A percentile compares a stretch with the other conserved stretches of the same genome.
These are phyloP conservation scores for Clavaria fumosa DNA, from an alignment of 768 basidiomycete genomes.

Conservation along the genomic window DNA sequence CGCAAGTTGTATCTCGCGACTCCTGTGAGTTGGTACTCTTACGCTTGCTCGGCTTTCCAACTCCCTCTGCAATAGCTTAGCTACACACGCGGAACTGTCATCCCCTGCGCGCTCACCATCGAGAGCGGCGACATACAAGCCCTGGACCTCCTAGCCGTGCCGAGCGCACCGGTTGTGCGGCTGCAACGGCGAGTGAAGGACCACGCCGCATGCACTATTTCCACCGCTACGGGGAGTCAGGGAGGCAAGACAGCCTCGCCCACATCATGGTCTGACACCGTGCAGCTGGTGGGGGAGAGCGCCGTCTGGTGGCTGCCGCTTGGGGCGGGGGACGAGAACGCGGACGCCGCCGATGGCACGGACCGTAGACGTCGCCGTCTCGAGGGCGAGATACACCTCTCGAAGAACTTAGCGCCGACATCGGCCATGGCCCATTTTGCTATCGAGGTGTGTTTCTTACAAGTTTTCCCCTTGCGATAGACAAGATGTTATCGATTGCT, in stretches of 20 bases:
- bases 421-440: conserved; percentile 24
- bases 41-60: neutral
- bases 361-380: conserved; percentile 12
- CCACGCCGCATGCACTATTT: conserved; percentile 6
- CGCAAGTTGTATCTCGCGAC: conserved; percentile 25
- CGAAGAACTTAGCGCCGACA: conserved; percentile 21
- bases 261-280: no score
- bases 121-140: conserved; percentile 20
- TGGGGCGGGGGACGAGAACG: no score
- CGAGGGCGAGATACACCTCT: conserved; percentile 25
- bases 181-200: conserved; percentile 17
- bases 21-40: conserved; percentile 18
- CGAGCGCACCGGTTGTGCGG: conserved; percentile 20
- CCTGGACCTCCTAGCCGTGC: conserved; percentile 21
- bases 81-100: conserved; percentile 26
- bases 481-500: neutral
- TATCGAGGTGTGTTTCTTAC: conserved; percentile 22
- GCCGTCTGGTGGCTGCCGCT: conserved; percentile 22
- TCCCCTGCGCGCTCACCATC: conserved; percentile 22
- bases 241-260: conserved; percentile 18
- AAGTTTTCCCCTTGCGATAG: neutral
- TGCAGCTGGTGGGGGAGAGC: no score
- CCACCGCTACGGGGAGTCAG: conserved; percentile 5
- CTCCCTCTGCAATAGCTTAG: conserved; percentile 17
- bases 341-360: no score